Conservation (phyloP, 2,329 filamentous ascomycete species). For the Atkinsonella texensis region DNA sequence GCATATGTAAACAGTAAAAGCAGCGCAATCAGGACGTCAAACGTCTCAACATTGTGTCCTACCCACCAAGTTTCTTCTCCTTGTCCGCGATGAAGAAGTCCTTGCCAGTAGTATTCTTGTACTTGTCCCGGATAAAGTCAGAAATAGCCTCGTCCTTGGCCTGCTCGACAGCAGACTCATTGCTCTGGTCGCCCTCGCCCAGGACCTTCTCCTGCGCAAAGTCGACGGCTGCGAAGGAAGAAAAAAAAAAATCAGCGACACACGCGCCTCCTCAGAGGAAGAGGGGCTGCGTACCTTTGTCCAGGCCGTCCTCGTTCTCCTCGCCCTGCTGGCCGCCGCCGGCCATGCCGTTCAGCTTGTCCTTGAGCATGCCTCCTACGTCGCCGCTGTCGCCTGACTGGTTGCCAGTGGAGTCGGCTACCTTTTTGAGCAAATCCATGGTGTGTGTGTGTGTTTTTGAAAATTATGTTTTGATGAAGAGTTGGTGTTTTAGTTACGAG, state of each 20-base stretch:
- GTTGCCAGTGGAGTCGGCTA: slow-evolving; percentile 24
- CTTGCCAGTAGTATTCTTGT: slow-evolving; percentile 55
- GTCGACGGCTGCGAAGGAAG: slow-evolving; percentile 49
- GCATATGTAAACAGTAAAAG: no score
- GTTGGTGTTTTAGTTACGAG: no score
- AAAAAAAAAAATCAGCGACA: neutral
- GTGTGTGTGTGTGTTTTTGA: no score
- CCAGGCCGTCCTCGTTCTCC: slow-evolving; percentile 72
- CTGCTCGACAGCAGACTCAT: slow-evolving; percentile 64
- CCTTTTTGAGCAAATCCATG: slow-evolving; percentile 44
- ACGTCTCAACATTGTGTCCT: no score
- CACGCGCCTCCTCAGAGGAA: no score
- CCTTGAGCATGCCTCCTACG: slow-evolving; percentile 42
- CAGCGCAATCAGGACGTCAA: no score
- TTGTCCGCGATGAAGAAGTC: slow-evolving; percentile 64
- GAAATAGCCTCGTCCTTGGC: slow-evolving; percentile 72
- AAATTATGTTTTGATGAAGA: no score
- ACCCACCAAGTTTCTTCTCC: slow-evolving; percentile 27
- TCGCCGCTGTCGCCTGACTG: slow-evolving; percentile 14
- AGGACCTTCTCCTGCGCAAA: slow-evolving; percentile 66
- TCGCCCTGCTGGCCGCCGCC: slow-evolving; percentile 64
- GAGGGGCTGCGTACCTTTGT: slow-evolving; percentile 60
- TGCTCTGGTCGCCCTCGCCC: slow-evolving; percentile 56
- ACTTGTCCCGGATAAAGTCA: slow-evolving; percentile 58
- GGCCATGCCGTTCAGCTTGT: slow-evolving; percentile 59